Base-by-base conservation (phyloP, 1,139 yeast species). In the Suhomyces bribrorum region DNA sequence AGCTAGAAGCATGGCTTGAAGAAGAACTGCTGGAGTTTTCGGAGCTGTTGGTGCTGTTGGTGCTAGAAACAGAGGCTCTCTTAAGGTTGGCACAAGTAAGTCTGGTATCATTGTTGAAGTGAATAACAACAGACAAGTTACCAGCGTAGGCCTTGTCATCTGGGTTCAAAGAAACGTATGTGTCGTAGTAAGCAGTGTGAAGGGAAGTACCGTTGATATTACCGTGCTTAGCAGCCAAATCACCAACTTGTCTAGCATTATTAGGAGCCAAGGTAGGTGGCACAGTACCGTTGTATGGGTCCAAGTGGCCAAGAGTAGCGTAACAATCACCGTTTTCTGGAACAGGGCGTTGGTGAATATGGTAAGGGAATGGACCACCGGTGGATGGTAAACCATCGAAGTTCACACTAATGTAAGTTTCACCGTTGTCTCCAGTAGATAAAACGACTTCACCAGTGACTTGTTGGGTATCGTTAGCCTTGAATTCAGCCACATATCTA, bases 311-410 rank as follows among this genome's bases (percentile, higher is more conserved):
- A 32, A 41, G 40, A 18, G 76, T 66, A 27, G 62, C 73, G 25
- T 62, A 56, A 55, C 77, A 71, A 52, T 63, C 61, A 15, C 74
- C 75, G 41, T 63, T 53, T 7, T 60, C 34, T 7, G 74, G 75
- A 26, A 70, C 73, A 12, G 69, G 64, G 12, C 43, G 43, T 39
- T 57, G 58, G 50, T 71, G 75, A 33, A 71, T 58, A 47, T 69
- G 75, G 59, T 69, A 70, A 37, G 61, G 52, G 59, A 69, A 70
- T 30, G 74, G 73, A 23, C 74, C 74, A 22, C 71, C 71, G 5
- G 48, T 27, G 5, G 49, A 26, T 13, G 76, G 76, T 49, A 70
- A 64, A 20, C 59, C 62, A 5, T 47, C 32, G 24, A 69, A 44
- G 36, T 67, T 60, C 26, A 69, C 69, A 14, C 44, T 41, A 15